These are phyloP conservation scores for Lagenidium giganteum DNA, from an alignment of 352 stramenopile species.

Conservation along the genomic window DNA sequence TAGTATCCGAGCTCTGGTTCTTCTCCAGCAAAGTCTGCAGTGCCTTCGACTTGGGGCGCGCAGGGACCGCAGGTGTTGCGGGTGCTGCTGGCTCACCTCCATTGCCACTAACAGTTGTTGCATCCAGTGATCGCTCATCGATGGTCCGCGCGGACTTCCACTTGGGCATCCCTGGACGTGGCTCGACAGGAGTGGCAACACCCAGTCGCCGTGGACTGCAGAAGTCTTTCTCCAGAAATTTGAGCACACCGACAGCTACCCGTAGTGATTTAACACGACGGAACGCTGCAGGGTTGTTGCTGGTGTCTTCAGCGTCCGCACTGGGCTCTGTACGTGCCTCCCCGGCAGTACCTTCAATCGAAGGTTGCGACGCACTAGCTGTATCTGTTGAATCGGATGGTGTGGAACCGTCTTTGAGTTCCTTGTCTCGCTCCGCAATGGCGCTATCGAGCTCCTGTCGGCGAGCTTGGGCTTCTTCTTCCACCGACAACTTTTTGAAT, in stretches of 20 bases:
- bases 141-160: no score
- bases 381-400: no score
- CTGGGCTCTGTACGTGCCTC: background rate
- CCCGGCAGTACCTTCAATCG: background rate
- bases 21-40: constrained; percentile 10
- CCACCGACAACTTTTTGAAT: constrained; percentile 81
- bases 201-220: constrained; percentile 38
- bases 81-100: constrained; percentile 29
- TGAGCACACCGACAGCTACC: constrained; percentile 51
- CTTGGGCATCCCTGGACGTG: constrained; percentile 35
- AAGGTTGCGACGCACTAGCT: background rate
- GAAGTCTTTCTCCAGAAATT: constrained; percentile 72
- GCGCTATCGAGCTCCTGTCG: constrained; percentile 50
- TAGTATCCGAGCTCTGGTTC: background rate
- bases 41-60: constrained; percentile 20
- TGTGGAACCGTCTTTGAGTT: constrained; percentile 33
- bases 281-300: constrained; percentile 21
- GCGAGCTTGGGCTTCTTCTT: constrained; percentile 65
- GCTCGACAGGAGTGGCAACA: no score
- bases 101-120: no score
- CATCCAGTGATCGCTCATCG: no score
- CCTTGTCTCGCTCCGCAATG: constrained; percentile 55
- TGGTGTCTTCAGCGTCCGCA: constrained; percentile 1
- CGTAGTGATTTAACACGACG: constrained; percentile 48
- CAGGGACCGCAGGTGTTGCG: constrained; percentile 27